These are phyloP conservation scores for Thalassiosira mediterranea DNA, from an alignment of 352 stramenopile genomes.

Conservation along the genomic window DNA sequence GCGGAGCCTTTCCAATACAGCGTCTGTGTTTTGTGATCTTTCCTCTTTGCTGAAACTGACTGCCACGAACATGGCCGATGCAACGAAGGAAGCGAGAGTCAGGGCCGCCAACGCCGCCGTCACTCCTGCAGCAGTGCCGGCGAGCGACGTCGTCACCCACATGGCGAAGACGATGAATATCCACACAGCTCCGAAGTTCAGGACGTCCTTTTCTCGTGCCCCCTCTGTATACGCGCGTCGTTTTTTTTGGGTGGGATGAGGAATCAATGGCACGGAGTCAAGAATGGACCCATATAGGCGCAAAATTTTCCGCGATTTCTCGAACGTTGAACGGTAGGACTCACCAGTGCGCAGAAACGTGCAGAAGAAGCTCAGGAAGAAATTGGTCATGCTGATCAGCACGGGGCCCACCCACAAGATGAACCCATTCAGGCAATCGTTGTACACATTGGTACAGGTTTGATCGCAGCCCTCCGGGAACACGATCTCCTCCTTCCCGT, in stretches of 20 bases:
- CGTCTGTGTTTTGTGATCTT: conserved; percentile 32
- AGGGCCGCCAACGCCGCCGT: conserved; percentile 57
- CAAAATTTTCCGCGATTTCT: neutral
- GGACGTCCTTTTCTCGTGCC: conserved; percentile 49
- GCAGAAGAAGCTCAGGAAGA: conserved; percentile 67
- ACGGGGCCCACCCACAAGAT: conserved; percentile 63
- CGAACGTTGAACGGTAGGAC: neutral
- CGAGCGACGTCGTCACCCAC: conserved; percentile 66
- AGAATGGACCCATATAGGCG: neutral
- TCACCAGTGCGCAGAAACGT: conserved; percentile 59
- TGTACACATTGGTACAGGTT: conserved; percentile 53
- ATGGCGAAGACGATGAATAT: conserved; percentile 64
- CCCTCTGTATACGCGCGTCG: conserved; percentile 20
- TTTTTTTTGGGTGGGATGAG: neutral
- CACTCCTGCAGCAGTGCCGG: conserved; percentile 56
- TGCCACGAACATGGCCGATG: conserved; percentile 57
- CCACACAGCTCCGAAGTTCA: conserved; percentile 68
- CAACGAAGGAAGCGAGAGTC: conserved; percentile 62
- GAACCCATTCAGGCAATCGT: conserved; percentile 55
- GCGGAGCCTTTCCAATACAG: conserved; percentile 30
- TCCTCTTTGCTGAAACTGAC: conserved; percentile 53
- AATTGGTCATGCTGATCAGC: conserved; percentile 48
- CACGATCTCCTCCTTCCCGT: conserved; percentile 18
- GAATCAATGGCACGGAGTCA: neutral
- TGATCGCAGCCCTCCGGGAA: conserved; percentile 46